Evolutionary conservation across 805 yeast genomes (phyloP), one percentile per base, ranked within the genome.

Genomic region (Myxozyma neotropica): DNA sequence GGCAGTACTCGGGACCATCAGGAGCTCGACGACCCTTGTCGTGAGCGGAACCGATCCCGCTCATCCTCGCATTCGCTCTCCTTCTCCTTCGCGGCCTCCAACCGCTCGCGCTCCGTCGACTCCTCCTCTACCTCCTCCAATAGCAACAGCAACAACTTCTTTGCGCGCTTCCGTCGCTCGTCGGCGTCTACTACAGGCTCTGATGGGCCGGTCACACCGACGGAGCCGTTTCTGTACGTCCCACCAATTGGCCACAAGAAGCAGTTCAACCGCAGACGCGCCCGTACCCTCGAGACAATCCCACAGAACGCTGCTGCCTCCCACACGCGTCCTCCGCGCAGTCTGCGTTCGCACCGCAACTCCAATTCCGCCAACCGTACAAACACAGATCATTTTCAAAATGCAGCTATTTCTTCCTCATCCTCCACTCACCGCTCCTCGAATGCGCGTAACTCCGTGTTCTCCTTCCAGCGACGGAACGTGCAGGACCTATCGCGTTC

Each of bases 281-380:
- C 66, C 13, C 49, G 61, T 7, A 62, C 66, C n/a, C 56, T 62
- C 44, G 66, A 62, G 24, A 62, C 66, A 21, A 62, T 62, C 15
- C 63, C 62, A 5, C 65, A 61, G 49, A 61, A 61, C 31, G 49
- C 59, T 2, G 33, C 61, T 26, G 12, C 13, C 23, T 13, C 35
- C 6, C 45, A 24, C 17, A 15, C 27, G 10, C 55, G 47, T 21
- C 15, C n/a, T 19, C 45, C 33, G 19, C 46, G 47, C 24, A 29
- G 39, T 19, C 15, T 40, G 13, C 53, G 47, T 7, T 26, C 26
- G 23, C 38, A 46, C 19, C 50, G 50, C 39, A 29, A 26, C 17
- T 46, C 50, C 15, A 36, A 46, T 3, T 31, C 39, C 38, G 50
- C 50, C 1, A 29, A 36, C 2, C 38, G 50, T 13, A n/a, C 10